Evolutionary conservation across 2,329 filamentous ascomycete genomes (phyloP).

Genomic region (Xylariaceae sp.): DNA sequence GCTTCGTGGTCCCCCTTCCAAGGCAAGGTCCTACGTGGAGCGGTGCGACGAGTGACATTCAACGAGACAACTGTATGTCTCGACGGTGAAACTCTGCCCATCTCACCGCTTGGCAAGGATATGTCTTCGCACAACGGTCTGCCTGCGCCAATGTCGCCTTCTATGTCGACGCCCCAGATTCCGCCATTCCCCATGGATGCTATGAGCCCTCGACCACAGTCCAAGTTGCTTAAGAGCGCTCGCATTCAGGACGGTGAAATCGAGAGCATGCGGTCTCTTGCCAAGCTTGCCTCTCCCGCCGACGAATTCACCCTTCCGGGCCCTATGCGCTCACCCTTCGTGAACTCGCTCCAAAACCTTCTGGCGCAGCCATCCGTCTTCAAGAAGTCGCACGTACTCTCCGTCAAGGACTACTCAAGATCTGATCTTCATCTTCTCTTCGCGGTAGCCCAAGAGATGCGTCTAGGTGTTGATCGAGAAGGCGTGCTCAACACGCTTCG

Average conservation of each 20-base stretch:
- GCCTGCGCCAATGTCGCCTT: slow-evolving; percentile 48
- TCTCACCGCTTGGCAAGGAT: slow-evolving; percentile 60
- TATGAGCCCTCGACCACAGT: slow-evolving; percentile 32
- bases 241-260: slow-evolving; percentile 35
- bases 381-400: slow-evolving; percentile 84
- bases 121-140: slow-evolving; percentile 64
- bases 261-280: slow-evolving; percentile 25
- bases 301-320: slow-evolving; percentile 45
- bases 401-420: slow-evolving; percentile 83
- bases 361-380: slow-evolving; percentile 73
- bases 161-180: slow-evolving; percentile 43
- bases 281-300: slow-evolving; percentile 27
- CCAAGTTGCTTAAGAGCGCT: slow-evolving; percentile 30
- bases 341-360: slow-evolving; percentile 63
- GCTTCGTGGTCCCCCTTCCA: slow-evolving; percentile 65
- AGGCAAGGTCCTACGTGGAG: slow-evolving; percentile 62
- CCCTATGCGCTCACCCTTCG: slow-evolving; percentile 46
- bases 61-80: slow-evolving; percentile 69
- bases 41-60: slow-evolving; percentile 71
- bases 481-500: slow-evolving; percentile 83
- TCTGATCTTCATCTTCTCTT: slow-evolving; percentile 89
- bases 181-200: slow-evolving; percentile 35
- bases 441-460: slow-evolving; percentile 97
- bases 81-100: slow-evolving; percentile 58
- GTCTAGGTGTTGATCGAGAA: slow-evolving; percentile 85